Evolutionary conservation across 345 rosid species (phyloP).

Genomic region (Camelina laxa): DNA sequence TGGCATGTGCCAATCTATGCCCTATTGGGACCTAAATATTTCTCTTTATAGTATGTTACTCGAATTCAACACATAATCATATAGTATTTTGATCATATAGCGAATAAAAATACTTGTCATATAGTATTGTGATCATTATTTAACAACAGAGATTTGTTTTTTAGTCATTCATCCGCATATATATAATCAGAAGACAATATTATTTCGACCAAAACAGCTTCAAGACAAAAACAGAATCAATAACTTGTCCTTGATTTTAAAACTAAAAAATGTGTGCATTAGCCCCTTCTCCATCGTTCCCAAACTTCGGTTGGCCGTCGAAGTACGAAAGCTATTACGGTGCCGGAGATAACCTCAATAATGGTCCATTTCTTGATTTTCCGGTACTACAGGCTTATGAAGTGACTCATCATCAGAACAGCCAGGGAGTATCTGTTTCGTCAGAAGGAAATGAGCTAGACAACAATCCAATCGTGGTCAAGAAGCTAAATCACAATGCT

Average conservation of each 20-base stretch:
- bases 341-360: constrained; percentile 10
- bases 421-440: constrained; percentile 17
- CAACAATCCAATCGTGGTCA: constrained; percentile 25
- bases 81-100: background rate
- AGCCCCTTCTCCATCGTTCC: constrained; percentile 33
- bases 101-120: background rate
- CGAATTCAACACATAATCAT: background rate
- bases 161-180: background rate
- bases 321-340: constrained; percentile 28
- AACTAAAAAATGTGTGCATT: constrained; percentile 40
- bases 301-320: constrained; percentile 37
- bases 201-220: constrained; percentile 30
- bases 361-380: constrained; percentile 27
- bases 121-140: background rate
- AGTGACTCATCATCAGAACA: constrained; percentile 21
- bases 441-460: constrained; percentile 30
- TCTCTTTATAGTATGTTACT: constrained; percentile 16
- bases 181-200: constrained; percentile 6
- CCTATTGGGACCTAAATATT: constrained; percentile 10
- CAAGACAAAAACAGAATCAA: background rate
- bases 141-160: constrained; percentile 12
- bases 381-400: constrained; percentile 36
- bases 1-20: constrained; percentile 32
- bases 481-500: constrained; percentile 78
- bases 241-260: background rate